A percentile compares a stretch with the other conserved stretches of the same genome.
phyloP scores from a whole-genome alignment of 1,284 basidiomycete species.

The Meira nashicola region DNA sequence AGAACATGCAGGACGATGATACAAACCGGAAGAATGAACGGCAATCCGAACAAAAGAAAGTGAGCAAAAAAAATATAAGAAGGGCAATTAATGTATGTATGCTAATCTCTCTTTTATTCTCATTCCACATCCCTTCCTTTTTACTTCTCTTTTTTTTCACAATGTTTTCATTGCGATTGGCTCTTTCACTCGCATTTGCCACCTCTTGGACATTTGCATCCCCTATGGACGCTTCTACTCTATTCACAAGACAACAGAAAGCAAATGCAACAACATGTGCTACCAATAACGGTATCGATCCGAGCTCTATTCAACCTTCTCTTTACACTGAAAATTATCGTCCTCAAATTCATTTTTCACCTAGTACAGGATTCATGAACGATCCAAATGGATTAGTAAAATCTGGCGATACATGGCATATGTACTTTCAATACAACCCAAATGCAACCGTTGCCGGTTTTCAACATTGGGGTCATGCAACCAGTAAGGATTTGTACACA shows the following conservation, averaged over 20 bases:
- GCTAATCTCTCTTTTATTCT: not conserved
- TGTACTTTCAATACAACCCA: conserved; percentile 57
- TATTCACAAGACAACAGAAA: not conserved
- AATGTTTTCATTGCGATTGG: not conserved
- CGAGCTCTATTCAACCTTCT: not conserved
- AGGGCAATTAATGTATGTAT: not conserved
- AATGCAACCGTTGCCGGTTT: conserved; percentile 53
- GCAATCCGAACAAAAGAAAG: too few species aligned
- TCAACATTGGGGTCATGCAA: conserved; percentile 57
- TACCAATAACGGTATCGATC: conserved; percentile 3
- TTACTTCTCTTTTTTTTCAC: not conserved
- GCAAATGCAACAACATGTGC: too few species aligned
- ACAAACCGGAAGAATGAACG: too few species aligned
- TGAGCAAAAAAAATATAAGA: too few species aligned
- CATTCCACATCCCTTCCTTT: not conserved
- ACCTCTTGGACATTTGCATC: not conserved
- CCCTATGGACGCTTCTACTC: not conserved
- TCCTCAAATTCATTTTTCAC: conserved; percentile 43
- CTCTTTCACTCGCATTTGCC: not conserved
- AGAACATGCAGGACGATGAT: too few species aligned
- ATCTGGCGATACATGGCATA: conserved; percentile 54
- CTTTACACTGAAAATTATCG: conserved; percentile 22
- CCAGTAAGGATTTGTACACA: conserved; percentile 54
- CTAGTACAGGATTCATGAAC: conserved; percentile 54
- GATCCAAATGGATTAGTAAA: conserved; percentile 55